Base-by-base conservation (phyloP, 1,284 basidiomycete genomes). In the Pascua guehoae region DNA sequence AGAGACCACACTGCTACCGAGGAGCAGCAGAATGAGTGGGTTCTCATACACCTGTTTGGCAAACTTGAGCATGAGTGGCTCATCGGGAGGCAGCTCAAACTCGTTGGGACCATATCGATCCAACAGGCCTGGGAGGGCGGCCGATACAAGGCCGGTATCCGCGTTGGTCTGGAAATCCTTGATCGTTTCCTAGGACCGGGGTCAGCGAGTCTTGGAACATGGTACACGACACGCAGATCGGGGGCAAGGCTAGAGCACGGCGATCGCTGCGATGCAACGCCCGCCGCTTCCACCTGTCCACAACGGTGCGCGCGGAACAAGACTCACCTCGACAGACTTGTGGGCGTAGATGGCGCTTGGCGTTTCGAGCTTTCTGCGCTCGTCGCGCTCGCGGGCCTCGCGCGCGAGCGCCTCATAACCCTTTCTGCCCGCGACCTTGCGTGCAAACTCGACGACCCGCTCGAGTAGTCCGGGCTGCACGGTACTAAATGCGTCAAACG, bases 31-130 rank as follows among this genome's bases (percentile, higher is more conserved):
- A 68, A 96, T 97, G 8, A 98, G 79, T 0, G 94, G 94, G 70
- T 86, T 90, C 76, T 97, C 94, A 71, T 92, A 94, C 50, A 98
- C 91, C 47, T 90, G 94, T 57, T 77, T 77, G 8, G 87, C 84
- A 71, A 98, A 97, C 78, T 96, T 97, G 72, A 91, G 77, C 56
- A 86, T 80, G 4, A 88, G 75, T 2, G 89, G 87, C 68, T 96
- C 91, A 1, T 88, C 86, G 0, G 87, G 80, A 0, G 84, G 83
- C n/a, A 96, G 89, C 2, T 89, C 84, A 70, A 98, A 97, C 76
- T 98, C 94, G 78, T 98, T 98, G 72, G 91, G 91, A 2, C 92
- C 92, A 63, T 90, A 84, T 5, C 80, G 80, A 36, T 82, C 81
- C 39, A 87, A 82, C 17, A 94, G 81, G n/a, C 81, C 79, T 1